Base-by-base conservation (phyloP, 2,329 filamentous ascomycete genomes). In the Apiospora phragmitis region DNA sequence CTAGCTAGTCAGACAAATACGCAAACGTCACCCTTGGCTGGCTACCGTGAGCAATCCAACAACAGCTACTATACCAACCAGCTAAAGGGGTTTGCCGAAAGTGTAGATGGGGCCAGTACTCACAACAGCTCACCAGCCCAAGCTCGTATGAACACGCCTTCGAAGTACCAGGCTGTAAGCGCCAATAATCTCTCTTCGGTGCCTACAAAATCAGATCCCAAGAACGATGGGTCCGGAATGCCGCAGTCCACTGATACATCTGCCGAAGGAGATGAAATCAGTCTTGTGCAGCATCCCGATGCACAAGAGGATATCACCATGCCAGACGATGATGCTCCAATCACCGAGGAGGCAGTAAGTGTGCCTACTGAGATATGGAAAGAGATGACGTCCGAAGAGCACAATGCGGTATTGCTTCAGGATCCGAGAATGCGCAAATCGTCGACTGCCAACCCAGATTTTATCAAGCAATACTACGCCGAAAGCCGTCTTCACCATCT, bases 401-500 rank as follows among this genome's bases (percentile, higher is more conserved):
- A 98, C 80, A 99, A 98, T 78, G 93, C 93, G 12, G 85, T 92
- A 71, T 86, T 98, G 1, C 86, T 99, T 4, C 89, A 92, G 2
- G 94, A 98, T 77, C 94, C 96, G 2, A 91, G 91, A 43, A 90
- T 97, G 75, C 90, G 94, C 71, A 96, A 97, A 77, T 94, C 94
- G 0, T 97, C 95, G 1, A 94, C 94, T 1, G 93, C 94, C 11
- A 97, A 99, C 74, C 96, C 97, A 0, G 91, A 96, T 45, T 99
- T 99, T 72, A 85, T 99, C 1, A 93, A 95, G 73, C 95, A 98
- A 72, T 99, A 94, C 78, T 99, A 98, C 78, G 93, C 94, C 5
- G 95, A 98, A 81, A 98, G 95, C 72, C 92, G 96, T 32, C 86
- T 99, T 26, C 97, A 99, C 80, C 96, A 99, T 79, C 84, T 99